phyloP scores from a whole-genome alignment of 2,329 filamentous ascomycete species.

The Falciphora oryzae region DNA sequence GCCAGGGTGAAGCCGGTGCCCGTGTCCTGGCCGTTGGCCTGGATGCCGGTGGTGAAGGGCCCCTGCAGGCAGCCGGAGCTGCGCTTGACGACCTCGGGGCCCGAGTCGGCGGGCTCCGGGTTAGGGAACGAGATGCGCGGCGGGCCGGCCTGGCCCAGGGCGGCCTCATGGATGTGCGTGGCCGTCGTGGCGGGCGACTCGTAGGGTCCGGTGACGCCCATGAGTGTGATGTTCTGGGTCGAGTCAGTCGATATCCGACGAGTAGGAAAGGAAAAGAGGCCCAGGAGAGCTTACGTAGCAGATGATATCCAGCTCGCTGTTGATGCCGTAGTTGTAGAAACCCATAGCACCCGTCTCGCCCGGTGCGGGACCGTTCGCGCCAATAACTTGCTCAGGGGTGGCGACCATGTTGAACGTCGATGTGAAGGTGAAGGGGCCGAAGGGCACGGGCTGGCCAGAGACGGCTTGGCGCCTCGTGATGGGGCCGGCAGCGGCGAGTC shows the following conservation, averaged over 20 bases:
- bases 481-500: constrained; percentile 10
- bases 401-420: constrained; percentile 39
- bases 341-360: constrained; percentile 36
- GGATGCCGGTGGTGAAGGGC: constrained; percentile 37
- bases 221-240: constrained; percentile 39
- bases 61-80: constrained; percentile 24
- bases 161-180: constrained; percentile 44
- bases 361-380: constrained; percentile 24
- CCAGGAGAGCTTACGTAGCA: constrained; percentile 20
- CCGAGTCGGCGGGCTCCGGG: constrained; percentile 29
- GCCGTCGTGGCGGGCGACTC: constrained; percentile 38
- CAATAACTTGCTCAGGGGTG: constrained; percentile 39
- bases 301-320: constrained; percentile 27
- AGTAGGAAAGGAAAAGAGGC: too few relatives aligned
- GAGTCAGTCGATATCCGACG: background rate
- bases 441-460: background rate
- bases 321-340: constrained; percentile 43
- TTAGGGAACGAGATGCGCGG: constrained; percentile 41
- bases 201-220: constrained; percentile 38
- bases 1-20: constrained; percentile 38
- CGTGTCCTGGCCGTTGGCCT: constrained; percentile 35
- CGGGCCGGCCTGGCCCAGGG: constrained; percentile 35
- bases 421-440: constrained; percentile 30
- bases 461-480: constrained; percentile 5
- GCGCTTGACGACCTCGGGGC: constrained; percentile 19